These are phyloP conservation scores for Trebouxiophyceae sp. DNA, from an alignment of 163 green algal genomes.

Conservation along the genomic window DNA sequence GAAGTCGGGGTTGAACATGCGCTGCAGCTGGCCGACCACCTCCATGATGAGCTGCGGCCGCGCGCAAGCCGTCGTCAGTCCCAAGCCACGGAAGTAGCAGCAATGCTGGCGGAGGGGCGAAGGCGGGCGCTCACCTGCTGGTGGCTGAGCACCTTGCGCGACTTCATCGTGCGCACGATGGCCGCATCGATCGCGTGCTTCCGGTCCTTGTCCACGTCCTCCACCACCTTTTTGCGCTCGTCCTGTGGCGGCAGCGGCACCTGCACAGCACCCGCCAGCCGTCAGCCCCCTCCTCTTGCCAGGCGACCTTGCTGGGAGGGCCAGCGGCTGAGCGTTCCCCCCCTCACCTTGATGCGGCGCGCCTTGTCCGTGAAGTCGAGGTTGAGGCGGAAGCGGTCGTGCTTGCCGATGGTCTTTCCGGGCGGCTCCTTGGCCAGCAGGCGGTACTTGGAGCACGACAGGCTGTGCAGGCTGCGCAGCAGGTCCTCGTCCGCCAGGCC, in stretches of 20 bases:
- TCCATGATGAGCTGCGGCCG: conserved; percentile 92
- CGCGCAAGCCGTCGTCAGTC: no score
- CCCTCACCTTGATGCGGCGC: conserved; percentile 77
- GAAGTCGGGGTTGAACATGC: conserved; percentile 93
- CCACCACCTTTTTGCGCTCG: conserved; percentile 87
- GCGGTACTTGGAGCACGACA: conserved; percentile 92
- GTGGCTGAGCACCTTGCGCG: conserved; percentile 73
- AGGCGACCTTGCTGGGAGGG: no score
- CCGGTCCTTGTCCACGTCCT: conserved; percentile 83
- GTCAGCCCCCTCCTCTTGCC: no score
- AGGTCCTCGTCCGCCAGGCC: conserved; percentile 89
- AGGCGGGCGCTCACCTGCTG: conserved; percentile 32
- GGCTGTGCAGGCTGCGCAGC: conserved; percentile 72
- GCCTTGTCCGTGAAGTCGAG: conserved; percentile 85
- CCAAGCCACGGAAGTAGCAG: no score
- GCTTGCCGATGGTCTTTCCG: conserved; percentile 61
- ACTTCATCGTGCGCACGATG: conserved; percentile 99
- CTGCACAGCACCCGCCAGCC: conserved; percentile 36
- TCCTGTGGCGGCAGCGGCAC: conserved; percentile 83
- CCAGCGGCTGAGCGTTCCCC: no score
- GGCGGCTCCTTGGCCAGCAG: conserved; percentile 81
- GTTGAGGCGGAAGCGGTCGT: conserved; percentile 90
- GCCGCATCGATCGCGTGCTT: conserved; percentile 88
- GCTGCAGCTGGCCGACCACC: conserved; percentile 89
- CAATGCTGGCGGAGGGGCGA: no score